Evolutionary conservation across 345 rosid species (phyloP).

Genomic region (Streptanthus diversifolius): DNA sequence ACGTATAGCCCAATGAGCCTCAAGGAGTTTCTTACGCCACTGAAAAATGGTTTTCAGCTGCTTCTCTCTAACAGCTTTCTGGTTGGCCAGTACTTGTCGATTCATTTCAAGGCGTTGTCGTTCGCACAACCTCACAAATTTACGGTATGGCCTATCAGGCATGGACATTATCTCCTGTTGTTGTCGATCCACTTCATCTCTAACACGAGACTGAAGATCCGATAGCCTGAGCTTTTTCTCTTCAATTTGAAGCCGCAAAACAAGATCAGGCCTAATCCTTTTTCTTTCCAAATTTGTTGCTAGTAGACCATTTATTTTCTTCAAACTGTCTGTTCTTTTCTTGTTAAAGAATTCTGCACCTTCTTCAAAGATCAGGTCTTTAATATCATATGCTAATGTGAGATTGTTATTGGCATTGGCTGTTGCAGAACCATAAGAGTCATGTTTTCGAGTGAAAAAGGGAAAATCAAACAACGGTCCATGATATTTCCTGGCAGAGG

Average conservation of each 20-base stretch:
- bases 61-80: slow-evolving; percentile 83
- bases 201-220: slow-evolving; percentile 76
- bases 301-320: slow-evolving; percentile 73
- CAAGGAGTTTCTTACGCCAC: slow-evolving; percentile 99
- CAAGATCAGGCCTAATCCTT: slow-evolving; percentile 98
- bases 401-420: slow-evolving; percentile 74
- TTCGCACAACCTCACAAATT: slow-evolving; percentile 95
- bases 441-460: slow-evolving; percentile 92
- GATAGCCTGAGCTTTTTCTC: slow-evolving; percentile 83
- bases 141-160: slow-evolving; percentile 98
- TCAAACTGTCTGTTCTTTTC: slow-evolving; percentile 75
- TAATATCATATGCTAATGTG: slow-evolving; percentile 77
- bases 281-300: slow-evolving; percentile 91
- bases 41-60: slow-evolving; percentile 93
- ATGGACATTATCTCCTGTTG: slow-evolving; percentile 98
- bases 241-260: slow-evolving; percentile 93
- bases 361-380: slow-evolving; percentile 90
- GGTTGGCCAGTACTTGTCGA: slow-evolving; percentile 85
- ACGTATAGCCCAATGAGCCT: slow-evolving; percentile 96
- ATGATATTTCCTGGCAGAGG: slow-evolving; percentile 87
- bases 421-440: slow-evolving; percentile 70
- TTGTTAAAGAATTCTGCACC: slow-evolving; percentile 72
- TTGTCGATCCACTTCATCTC: slow-evolving; percentile 90
- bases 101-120: slow-evolving; percentile 90
- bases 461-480: slow-evolving; percentile 99